Base-by-base conservation (phyloP, 805 yeast species). In the Ogataea chonburiensis region DNA sequence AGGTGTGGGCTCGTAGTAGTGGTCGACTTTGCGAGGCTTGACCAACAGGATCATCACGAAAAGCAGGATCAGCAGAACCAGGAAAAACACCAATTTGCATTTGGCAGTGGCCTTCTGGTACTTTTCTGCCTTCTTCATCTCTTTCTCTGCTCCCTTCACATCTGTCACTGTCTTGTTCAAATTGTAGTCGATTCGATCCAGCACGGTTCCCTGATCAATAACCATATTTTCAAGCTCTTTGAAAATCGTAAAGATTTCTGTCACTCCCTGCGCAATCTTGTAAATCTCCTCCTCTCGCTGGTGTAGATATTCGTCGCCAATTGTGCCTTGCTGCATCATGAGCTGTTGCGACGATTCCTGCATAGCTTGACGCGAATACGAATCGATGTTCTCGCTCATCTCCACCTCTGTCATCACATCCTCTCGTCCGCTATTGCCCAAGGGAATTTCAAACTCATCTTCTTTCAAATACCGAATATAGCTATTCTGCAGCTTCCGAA, bases 181-280 rank as follows among this genome's bases (percentile, higher is more conserved):
- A 56, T 93, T 93, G 59, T 91, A 93, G 61, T 91, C 98, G 38
- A 93, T 91, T 48, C 97, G 68, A 61, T 93, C 98, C 42, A 93
- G 69, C 28, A 93, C 73, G 0, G 96, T 86, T 1, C 98, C 98
- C 62, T 93, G 98, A 53, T 93, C 98, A 38, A 93, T 83, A 27
- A 93, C 86, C 71, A 93, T 70, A 24, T 79, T 77, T 53, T 94
- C 97, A 75, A 93, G 75, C 54, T 93, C 98, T 56, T 84, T 83
- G 67, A 93, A 93, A 28, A 93, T 91, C 1, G 91, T 86, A 19
- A 94, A 84, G 1, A 93, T 86, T 57, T 93, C 99, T 25, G 91
- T 66, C 28, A 93, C 95, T 34, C 97, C 96, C 68, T 86, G 86
- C 4, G 98, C 98, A 36, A 93, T 72, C 47, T 83, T 84, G 20